Evolutionary conservation across 2,329 filamentous ascomycete genomes (phyloP).

Genomic region (Ilyonectria destructans): DNA sequence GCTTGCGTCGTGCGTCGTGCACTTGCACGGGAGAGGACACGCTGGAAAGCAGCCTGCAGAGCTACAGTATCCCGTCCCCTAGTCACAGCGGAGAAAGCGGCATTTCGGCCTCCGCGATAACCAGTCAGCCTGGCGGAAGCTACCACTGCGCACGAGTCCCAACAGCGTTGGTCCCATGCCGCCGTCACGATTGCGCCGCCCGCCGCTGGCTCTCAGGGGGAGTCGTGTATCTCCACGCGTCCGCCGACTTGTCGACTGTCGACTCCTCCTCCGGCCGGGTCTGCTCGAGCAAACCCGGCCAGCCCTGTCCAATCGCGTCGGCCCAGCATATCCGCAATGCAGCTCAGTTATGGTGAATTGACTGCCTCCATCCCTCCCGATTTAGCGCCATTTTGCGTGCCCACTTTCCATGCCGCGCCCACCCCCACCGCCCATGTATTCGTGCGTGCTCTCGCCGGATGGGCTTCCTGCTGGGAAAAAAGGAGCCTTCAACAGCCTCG

Average conservation of each 20-base stretch:
- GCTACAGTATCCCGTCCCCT: no score
- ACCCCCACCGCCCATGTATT: background rate
- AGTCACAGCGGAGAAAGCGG: background rate
- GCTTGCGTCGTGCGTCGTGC: background rate
- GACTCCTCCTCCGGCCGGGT: background rate
- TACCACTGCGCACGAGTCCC: background rate
- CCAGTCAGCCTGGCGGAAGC: background rate
- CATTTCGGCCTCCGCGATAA: background rate
- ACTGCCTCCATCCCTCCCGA: background rate
- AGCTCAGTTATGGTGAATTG: no score
- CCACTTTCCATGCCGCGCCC: background rate
- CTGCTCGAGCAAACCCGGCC: background rate
- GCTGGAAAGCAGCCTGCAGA: no score
- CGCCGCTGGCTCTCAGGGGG: background rate
- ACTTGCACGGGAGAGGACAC: no score
- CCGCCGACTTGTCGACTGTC: background rate
- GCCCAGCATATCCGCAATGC: slow-evolving; percentile 1
- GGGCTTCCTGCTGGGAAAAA: no score
- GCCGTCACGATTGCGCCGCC: background rate
- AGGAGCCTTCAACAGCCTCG: background rate
- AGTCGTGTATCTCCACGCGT: background rate
- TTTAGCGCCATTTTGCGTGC: no score
- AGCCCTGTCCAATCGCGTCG: background rate
- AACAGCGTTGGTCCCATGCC: background rate
- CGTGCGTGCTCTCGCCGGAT: no score